These are phyloP conservation scores for Rhynchospora pubera DNA, from an alignment of 176 grass and related monocot species.

Conservation along the genomic window DNA sequence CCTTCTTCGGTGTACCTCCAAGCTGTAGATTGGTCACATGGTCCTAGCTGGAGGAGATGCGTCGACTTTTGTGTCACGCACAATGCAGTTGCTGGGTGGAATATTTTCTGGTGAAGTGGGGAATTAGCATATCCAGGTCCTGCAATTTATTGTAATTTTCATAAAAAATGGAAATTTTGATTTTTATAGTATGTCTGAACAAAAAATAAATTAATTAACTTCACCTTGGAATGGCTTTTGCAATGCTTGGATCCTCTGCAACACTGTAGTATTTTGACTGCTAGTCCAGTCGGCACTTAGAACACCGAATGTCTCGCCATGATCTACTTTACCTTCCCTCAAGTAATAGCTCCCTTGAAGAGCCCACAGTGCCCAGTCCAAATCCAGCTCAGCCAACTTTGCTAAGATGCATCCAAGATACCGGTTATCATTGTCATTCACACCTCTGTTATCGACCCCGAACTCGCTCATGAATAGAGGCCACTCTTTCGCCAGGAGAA, in stretches of 20 bases:
- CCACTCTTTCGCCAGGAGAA: constrained; percentile 49
- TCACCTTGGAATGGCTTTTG: constrained; percentile 53
- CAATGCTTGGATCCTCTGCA: constrained; percentile 47
- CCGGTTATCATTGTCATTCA: constrained; percentile 60
- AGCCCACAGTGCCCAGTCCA: constrained; percentile 89
- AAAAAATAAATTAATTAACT: not conserved
- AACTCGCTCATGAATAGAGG: constrained; percentile 87
- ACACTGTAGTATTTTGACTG: constrained; percentile 36
- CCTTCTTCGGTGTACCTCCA: constrained; percentile 14
- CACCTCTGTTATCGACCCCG: constrained; percentile 75
- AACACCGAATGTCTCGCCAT: constrained; percentile 62
- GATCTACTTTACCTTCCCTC: constrained; percentile 42
- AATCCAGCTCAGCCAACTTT: constrained; percentile 49
- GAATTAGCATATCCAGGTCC: constrained; percentile 41
- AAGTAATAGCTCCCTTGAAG: constrained; percentile 88
- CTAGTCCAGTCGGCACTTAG: constrained; percentile 39
- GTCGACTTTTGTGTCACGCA: constrained; percentile 26
- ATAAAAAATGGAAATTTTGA: not conserved
- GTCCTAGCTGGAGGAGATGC: constrained; percentile 31
- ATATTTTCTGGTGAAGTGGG: constrained; percentile 40
- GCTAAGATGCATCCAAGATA: constrained; percentile 62
- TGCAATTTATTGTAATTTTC: constrained; percentile 8
- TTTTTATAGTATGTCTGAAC: not conserved
- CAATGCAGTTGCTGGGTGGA: constrained; percentile 60
- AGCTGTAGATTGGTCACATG: constrained; percentile 32